A percentile compares a stretch with the other conserved stretches of the same genome.
Conservation (phyloP, 768 basidiomycete genomes). For the Trichaptum fuscoviolaceum region DNA sequence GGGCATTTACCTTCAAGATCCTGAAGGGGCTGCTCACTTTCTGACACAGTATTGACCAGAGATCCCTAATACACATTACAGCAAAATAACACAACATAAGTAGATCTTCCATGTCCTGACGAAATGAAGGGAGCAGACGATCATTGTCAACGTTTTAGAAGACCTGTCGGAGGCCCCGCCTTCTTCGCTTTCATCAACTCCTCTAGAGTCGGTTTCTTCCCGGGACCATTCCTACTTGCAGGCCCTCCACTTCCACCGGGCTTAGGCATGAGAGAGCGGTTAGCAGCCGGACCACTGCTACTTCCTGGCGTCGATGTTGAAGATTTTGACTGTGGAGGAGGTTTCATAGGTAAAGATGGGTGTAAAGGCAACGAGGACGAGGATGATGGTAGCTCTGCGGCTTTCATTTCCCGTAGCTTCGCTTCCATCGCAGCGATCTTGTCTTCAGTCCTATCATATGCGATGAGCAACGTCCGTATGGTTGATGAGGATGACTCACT, state of each 20-base stretch:
- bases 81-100: too few species aligned
- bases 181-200: conserved; percentile 8
- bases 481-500: conserved; percentile 31
- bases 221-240: not conserved
- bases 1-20: too few species aligned
- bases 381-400: conserved; percentile 10
- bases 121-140: not conserved
- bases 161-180: conserved; percentile 2
- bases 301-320: not conserved
- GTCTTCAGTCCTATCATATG: conserved; percentile 54
- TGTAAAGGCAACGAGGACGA: conserved; percentile 14
- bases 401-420: conserved; percentile 74
- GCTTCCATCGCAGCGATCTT: conserved; percentile 98
- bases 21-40: too few species aligned
- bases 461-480: not conserved
- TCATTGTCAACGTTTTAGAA: not conserved
- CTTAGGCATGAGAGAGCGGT: not conserved
- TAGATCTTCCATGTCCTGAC: too few species aligned
- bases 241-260: not conserved
- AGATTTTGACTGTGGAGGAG: conserved; percentile 8
- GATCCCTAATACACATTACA: too few species aligned
- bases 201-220: conserved; percentile 5
- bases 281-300: not conserved
- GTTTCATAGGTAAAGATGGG: conserved; percentile 25
- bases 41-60: too few species aligned